A percentile compares a stretch with the other conserved stretches of the same genome.
phyloP scores from a whole-genome alignment of 1,139 yeast species.

The Taiozyma sp. region DNA sequence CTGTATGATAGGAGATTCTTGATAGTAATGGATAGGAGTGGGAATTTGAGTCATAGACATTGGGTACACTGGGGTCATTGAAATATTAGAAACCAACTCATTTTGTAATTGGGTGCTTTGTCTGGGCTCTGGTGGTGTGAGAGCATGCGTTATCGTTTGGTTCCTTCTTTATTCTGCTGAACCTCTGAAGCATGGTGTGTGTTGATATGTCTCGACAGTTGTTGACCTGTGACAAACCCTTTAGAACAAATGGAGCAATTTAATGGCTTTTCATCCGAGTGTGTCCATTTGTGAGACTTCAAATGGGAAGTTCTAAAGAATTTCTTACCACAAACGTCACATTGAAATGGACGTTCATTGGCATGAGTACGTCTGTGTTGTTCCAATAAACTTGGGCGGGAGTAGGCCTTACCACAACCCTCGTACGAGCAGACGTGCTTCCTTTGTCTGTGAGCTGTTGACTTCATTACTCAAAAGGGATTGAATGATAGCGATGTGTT shows the following conservation, averaged over 20 bases:
- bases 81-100: not conserved
- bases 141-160: not conserved
- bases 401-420: conserved; percentile 41
- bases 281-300: conserved; percentile 66
- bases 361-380: conserved; percentile 77
- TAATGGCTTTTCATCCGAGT: conserved; percentile 60
- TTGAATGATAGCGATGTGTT: not conserved
- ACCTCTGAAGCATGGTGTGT: conserved; percentile 33
- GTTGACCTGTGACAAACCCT: conserved; percentile 65
- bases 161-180: not conserved
- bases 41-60: not conserved
- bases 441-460: conserved; percentile 27
- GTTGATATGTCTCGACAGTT: conserved; percentile 75
- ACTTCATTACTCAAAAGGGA: not conserved
- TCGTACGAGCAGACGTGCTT: conserved; percentile 33
- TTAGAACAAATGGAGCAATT: conserved; percentile 57
- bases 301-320: conserved; percentile 64
- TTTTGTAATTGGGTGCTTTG: not conserved
- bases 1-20: not conserved
- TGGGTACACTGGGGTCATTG: not conserved
- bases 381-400: conserved; percentile 45
- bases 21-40: not conserved
- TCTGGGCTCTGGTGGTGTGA: not conserved
- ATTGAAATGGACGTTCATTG: conserved; percentile 74
- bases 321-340: conserved; percentile 70